phyloP scores from a whole-genome alignment of 2,329 filamentous ascomycete species.

The Verticillium longisporum region DNA sequence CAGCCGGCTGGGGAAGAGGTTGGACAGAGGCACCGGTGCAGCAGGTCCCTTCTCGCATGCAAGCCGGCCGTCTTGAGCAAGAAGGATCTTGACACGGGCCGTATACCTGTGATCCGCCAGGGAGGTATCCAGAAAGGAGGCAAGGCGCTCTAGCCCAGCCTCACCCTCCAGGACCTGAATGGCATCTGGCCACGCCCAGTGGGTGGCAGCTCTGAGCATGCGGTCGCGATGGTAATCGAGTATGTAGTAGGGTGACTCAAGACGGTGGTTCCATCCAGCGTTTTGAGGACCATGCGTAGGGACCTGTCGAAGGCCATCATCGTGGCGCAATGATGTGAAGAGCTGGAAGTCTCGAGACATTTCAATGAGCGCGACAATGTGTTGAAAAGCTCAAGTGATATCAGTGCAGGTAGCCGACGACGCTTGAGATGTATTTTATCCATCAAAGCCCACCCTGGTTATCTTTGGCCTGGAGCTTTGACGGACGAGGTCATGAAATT shows the following conservation, averaged over 20 bases:
- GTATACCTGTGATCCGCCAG: slow-evolving; percentile 13
- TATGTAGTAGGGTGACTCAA: slow-evolving; percentile 67
- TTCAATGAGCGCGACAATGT: neutral
- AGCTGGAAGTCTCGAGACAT: slow-evolving; percentile 42
- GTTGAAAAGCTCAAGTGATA: neutral
- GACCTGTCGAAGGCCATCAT: slow-evolving; percentile 45
- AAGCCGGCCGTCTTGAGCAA: slow-evolving; percentile 42
- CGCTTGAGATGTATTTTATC: too few species aligned
- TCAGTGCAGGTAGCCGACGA: neutral
- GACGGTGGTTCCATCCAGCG: slow-evolving; percentile 45
- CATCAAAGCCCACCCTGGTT: neutral
- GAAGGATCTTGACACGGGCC: slow-evolving; percentile 45
- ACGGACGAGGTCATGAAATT: neutral
- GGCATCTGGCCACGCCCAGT: slow-evolving; percentile 49
- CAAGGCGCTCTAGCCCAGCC: slow-evolving; percentile 35
- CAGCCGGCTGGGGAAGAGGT: slow-evolving; percentile 52
- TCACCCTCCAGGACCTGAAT: slow-evolving; percentile 36
- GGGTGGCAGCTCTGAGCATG: slow-evolving; percentile 55
- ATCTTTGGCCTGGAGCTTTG: neutral
- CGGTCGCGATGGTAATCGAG: slow-evolving; percentile 72
- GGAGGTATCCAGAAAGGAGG: slow-evolving; percentile 18
- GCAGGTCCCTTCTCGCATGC: slow-evolving; percentile 30
- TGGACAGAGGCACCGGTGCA: slow-evolving; percentile 22
- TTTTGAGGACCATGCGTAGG: slow-evolving; percentile 28
- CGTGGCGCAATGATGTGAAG: slow-evolving; percentile 68